Base-by-base conservation (phyloP, 805 yeast species). In the Teunomyces funiuensis region DNA sequence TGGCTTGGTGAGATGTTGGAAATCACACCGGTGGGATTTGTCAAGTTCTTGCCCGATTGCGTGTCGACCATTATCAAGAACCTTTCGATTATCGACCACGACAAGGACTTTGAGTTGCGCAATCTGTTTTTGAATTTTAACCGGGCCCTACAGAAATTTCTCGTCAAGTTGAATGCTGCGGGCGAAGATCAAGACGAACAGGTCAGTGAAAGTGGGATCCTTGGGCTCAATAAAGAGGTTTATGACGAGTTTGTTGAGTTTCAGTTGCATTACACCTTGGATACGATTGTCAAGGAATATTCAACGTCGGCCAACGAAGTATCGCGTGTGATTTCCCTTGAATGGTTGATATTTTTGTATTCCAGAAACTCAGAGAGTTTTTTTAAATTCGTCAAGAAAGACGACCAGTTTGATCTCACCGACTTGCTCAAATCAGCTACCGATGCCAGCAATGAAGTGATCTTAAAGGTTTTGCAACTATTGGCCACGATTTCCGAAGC, bases 321-420 rank as follows among this genome's bases (percentile, higher is more conserved):
- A 20, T 85, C 97, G 0, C 75, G 93, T 44, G 74, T 88, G 25
- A 88, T 95, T 0, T 83, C 93, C 17, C 66, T 93, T 26, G 96
- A 90, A 49, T 93, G 99, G 99, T 69, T 93, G 23, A 80, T 82
- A 11, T 79, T 88, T 74, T 71, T 93, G 29, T 91, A 89, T 55
- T 73, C 79, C 19, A 83, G 83, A 50, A 83, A 83, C 43, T 56
- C 69, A 2, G 50, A 57, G 4, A 51, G 60, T 19, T 66, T 66
- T 36, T 58, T 65, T 33, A 50, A 48, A 25, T 54, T 60, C 19
- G 54, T 59, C 7, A 53, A 45, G 6, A 46, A 42, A 2, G 63
- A 69, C 28, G 74, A 77, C 44, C 69, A 47, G 13, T 58, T 70
- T 43, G 84, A 88, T 33, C 82, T 89, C 52, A 80, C 86, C 9